phyloP scores from a whole-genome alignment of 2,329 filamentous ascomycete genomes.

The Endocalyx cinctus region DNA sequence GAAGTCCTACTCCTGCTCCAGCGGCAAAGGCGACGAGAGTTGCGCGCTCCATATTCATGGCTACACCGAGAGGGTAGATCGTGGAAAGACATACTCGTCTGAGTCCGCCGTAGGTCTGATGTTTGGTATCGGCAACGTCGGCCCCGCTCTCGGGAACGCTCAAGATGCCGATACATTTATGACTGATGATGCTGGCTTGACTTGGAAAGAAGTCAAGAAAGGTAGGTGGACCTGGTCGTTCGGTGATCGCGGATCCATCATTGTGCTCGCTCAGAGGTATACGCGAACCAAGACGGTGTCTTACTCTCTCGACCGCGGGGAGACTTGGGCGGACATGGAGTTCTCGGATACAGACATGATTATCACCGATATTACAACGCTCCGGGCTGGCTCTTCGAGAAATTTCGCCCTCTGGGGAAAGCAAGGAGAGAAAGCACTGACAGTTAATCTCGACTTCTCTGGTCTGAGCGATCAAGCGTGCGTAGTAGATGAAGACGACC shows the following conservation, averaged over 20 bases:
- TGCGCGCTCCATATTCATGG: constrained; percentile 92
- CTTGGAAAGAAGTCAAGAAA: constrained; percentile 80
- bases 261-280: constrained; percentile 76
- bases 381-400: constrained; percentile 81
- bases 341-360: constrained; percentile 69
- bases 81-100: constrained; percentile 81
- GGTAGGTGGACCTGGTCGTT: constrained; percentile 91
- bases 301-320: constrained; percentile 78
- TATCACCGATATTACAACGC: constrained; percentile 77
- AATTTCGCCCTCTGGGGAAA: constrained; percentile 91
- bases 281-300: constrained; percentile 63
- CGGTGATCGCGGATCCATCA: constrained; percentile 89
- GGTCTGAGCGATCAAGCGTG: constrained; percentile 72
- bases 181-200: constrained; percentile 84
- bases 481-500: constrained; percentile 56
- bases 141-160: constrained; percentile 58
- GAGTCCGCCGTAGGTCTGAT: constrained; percentile 84
- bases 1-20: constrained; percentile 66
- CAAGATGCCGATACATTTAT: constrained; percentile 85
- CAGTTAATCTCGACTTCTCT: constrained; percentile 85
- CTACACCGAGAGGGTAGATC: constrained; percentile 85
- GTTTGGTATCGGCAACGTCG: constrained; percentile 90
- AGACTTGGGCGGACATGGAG: constrained; percentile 69
- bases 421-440: constrained; percentile 55
- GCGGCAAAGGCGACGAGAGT: constrained; percentile 52